Base-by-base conservation (phyloP, 371 early-diverging fungal genomes). In the Mortierella sp. region DNA sequence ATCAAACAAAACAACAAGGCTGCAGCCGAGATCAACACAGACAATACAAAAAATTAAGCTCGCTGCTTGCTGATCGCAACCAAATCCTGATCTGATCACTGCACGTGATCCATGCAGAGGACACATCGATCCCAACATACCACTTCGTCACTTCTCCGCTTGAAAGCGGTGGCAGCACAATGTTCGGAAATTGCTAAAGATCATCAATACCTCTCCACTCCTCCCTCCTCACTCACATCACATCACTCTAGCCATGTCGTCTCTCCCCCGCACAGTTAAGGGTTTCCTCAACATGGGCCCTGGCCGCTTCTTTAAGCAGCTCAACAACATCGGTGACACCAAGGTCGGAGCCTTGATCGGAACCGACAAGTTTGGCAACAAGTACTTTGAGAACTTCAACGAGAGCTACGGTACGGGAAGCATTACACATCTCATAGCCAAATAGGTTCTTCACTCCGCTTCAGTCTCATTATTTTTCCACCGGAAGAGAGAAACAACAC, bases 321-420 rank as follows among this genome's bases (percentile, higher is more conserved):
- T 94, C 88, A 91, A 94, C 88, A 91, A 88, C 76, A 93, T 96
- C 78, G 94, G 95, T 84, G 97, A 96, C 78, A 93, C 93, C 82
- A 96, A 96, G 82, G 93, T 92, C 89, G 99, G 99, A 84, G 91
- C 89, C 70, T 92, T 97, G 58, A 92, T 97, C 54, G 99, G 99
- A 58, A 91, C 88, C 50, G 99, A 98, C 89, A 83, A 89, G 74
- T 91, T 94, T 75, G 99, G 99, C 84, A 98, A 98, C 94, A 93
- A 95, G 83, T 98, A 96, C 93, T 98, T 91, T 82, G 95, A 95
- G 88, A 97, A 97, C 91, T 88, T 91, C n/a, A 91, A 94, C 70
- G 98, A 98, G 91, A 91, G 96, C 84, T 95, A 92, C 52, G 93
- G 95, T 94, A 87, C 81, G 89, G 86, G 68, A 50, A 52, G 11